A percentile compares a stretch with the other conserved stretches of the same genome.
Evolutionary conservation across 2,329 filamentous ascomycete species (phyloP).

Genomic region (Trichoderma pleuroti): DNA sequence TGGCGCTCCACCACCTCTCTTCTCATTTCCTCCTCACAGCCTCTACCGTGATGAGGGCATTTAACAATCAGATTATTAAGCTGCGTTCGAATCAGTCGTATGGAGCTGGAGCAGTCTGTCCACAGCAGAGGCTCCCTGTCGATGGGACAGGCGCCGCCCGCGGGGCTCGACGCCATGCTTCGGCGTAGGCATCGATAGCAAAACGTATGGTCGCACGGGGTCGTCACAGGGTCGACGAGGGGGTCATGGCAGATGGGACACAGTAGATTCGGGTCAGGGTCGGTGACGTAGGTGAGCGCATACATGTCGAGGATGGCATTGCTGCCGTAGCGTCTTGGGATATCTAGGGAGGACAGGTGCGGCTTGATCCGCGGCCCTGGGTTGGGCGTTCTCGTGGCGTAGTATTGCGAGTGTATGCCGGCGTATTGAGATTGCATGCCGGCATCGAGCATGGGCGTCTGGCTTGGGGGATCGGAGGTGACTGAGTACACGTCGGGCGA

Average conservation of each 20-base stretch:
- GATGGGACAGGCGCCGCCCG: slow-evolving; percentile 51
- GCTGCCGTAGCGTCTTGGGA: slow-evolving; percentile 38
- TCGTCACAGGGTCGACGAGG: slow-evolving; percentile 58
- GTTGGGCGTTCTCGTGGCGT: neutral
- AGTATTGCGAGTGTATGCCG: slow-evolving; percentile 11
- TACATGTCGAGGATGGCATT: slow-evolving; percentile 44
- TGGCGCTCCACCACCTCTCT: slow-evolving; percentile 56
- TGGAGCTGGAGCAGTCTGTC: slow-evolving; percentile 41
- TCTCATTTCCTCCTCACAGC: slow-evolving; percentile 49
- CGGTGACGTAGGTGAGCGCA: slow-evolving; percentile 42
- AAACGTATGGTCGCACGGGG: slow-evolving; percentile 62
- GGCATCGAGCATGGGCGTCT: slow-evolving; percentile 5
- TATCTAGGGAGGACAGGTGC: slow-evolving; percentile 39
- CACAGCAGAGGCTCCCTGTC: slow-evolving; percentile 48
- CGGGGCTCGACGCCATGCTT: slow-evolving; percentile 39
- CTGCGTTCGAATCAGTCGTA: slow-evolving; percentile 54
- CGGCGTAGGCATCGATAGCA: slow-evolving; percentile 55
- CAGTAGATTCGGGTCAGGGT: slow-evolving; percentile 46
- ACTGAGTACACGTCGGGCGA: slow-evolving; percentile 11
- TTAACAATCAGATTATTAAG: slow-evolving; percentile 57
- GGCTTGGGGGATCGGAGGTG: slow-evolving; percentile 4
- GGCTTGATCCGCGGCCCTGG: slow-evolving; percentile 23
- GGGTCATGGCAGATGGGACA: slow-evolving; percentile 59
- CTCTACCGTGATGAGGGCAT: slow-evolving; percentile 52
- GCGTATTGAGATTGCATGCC: slow-evolving; percentile 9